Evolutionary conservation across 2,329 filamentous ascomycete species (phyloP), one percentile per base, ranked within the genome.

Genomic region (Monosporascus sp.): DNA sequence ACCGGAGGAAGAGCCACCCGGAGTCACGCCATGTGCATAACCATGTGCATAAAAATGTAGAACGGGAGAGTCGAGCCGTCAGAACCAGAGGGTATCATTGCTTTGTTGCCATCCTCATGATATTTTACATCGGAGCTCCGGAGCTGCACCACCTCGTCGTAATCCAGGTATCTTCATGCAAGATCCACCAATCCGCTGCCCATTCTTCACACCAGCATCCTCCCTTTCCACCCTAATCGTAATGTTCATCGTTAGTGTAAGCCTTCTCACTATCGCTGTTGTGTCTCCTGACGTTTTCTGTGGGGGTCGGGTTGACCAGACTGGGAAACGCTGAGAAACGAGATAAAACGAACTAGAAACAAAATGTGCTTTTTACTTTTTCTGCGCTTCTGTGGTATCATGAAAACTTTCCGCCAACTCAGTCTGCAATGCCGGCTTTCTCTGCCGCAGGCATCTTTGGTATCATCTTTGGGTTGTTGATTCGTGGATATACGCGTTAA

Each of bases 401-500:
- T 43, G 18, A 43, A 43, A 43, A 43, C 18, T 43, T 43, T 20
- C 39, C 22, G 20, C 39, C 11, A 43, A 46, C 24, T 46, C 24
- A 46, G 25, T 46, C 24, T 46, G 43, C 43, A 46, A 46, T 24
- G 43, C 43, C 43, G 43, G 24, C 43, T 46, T 46, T 27, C 43
- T 46, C 43, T 46, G 43, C 43, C 43, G 24, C 43, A 27, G 43
- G 43, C 43, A 46, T 31, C 18, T 15, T 14, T 46, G 43, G 43
- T 46, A 46, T 46, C 43, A 46, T 46, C 43, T 25, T 46, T 46
- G 22, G 17, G 17, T 41, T 46, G 43, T 46, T 27, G 43, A 46
- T 46, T 46, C 43, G n/a, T 46, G 43, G 43, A 46, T 46, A 46
- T 46, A 46, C 24, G 43, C 43, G 43, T 46, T 15, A 46, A 46